Evolutionary conservation across 129 eudicot species (phyloP), one percentile per base, ranked within the genome.

Genomic region (Tanacetum coccineum): DNA sequence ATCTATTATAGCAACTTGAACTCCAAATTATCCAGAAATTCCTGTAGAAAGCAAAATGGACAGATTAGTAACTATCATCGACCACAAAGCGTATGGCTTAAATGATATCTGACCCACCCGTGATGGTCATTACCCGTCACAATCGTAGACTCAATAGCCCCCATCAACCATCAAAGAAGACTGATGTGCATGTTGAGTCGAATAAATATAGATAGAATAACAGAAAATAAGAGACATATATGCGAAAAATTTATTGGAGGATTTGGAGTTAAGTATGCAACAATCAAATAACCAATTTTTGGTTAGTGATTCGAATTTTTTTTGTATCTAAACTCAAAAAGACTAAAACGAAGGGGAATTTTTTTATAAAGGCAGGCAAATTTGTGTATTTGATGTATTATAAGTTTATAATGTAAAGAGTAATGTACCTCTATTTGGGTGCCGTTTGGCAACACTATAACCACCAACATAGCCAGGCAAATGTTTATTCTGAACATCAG

Each of bases 401-500:
- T 57, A 20, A 51, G 18, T 52, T 52, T 12, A 25, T 21, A 26
- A 58, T 18, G 67, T 17, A 39, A 17, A 10, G 13, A 39, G 3
- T 14, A 53, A 69, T 2, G n/a, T n/a, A 86, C 93, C 93, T 74
- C 88, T 80, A 62, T 66, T 80, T 68, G 86, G 18, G 46, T 80
- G 88, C 72, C 86, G 71, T 67, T 80, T 78, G 50, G 79, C 60
- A 55, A 82, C 80, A 55, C 76, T 56, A 63, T 82, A 77, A 53
- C 84, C 82, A 76, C 87, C 88, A 77, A 80, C 73, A 78, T 79
- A 86, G 66, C 83, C 82, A 39, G 88, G 80, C 61, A 86, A 59
- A 62, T 50, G 68, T 69, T 80, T 83, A n/a, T 64, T 44, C 54
- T 71, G 78, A 47, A 70, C 70, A 74, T 76, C 93, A 40, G 73